Conservation (phyloP, 306 rosid species). For the Cicer judaicum region DNA sequence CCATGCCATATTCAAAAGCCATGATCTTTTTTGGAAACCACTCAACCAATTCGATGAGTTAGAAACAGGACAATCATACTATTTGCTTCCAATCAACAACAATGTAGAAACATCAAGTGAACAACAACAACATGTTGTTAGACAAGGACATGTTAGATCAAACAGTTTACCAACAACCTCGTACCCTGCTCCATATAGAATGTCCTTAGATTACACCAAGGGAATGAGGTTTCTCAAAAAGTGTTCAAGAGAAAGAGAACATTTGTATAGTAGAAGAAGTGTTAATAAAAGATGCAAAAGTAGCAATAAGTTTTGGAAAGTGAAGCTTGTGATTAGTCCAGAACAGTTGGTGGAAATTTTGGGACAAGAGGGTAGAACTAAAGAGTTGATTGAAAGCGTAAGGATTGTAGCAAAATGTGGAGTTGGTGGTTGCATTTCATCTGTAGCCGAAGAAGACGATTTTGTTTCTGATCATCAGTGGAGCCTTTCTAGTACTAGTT, state of each 20-base stretch:
- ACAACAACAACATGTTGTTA: slow-evolving; percentile 35
- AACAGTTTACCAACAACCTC: slow-evolving; percentile 60
- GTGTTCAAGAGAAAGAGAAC: slow-evolving; percentile 59
- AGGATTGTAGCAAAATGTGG: slow-evolving; percentile 85
- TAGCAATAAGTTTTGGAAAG: slow-evolving; percentile 70
- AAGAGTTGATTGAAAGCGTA: slow-evolving; percentile 78
- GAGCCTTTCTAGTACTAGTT: slow-evolving; percentile 66
- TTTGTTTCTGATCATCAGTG: slow-evolving; percentile 74
- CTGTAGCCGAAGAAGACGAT: slow-evolving; percentile 40
- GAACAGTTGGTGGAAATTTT: slow-evolving; percentile 71
- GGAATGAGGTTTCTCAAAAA: slow-evolving; percentile 55
- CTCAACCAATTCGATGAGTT: slow-evolving; percentile 59
- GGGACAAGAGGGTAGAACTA: slow-evolving; percentile 68
- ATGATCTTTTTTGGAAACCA: slow-evolving; percentile 84
- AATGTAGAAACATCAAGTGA: too few species aligned
- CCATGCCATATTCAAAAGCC: slow-evolving; percentile 71
- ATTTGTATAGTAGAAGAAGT: slow-evolving; percentile 50
- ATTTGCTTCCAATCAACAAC: slow-evolving; percentile 62
- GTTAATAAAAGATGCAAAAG: background rate
- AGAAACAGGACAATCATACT: slow-evolving; percentile 67
- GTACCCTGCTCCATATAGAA: slow-evolving; percentile 61
- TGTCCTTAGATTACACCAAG: slow-evolving; percentile 64
- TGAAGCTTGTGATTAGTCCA: slow-evolving; percentile 77
- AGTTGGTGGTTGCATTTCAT: slow-evolving; percentile 38
- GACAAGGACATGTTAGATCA: slow-evolving; percentile 77